phyloP scores from a whole-genome alignment of 2,329 filamentous ascomycete species.

The Xylariaceae sp. region DNA sequence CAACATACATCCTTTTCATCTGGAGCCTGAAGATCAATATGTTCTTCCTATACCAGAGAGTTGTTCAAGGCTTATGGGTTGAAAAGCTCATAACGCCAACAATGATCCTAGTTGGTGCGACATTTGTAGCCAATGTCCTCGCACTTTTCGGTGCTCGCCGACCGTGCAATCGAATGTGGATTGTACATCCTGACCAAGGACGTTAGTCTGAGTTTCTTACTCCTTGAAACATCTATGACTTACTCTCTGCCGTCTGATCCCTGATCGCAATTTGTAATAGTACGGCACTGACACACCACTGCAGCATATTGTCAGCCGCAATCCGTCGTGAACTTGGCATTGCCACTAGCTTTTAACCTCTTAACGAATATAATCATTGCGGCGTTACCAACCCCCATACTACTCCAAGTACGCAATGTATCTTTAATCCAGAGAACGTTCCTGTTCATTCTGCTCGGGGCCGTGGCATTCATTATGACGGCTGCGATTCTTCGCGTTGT shows the following conservation, averaged over 20 bases:
- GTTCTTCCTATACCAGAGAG: conserved; percentile 38
- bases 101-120: conserved; percentile 24
- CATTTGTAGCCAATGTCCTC: background rate
- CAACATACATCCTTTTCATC: conserved; percentile 35
- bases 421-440: background rate
- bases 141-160: background rate
- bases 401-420: background rate
- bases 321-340: background rate
- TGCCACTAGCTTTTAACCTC: conserved; percentile 3
- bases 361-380: conserved; percentile 1
- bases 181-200: conserved; percentile 6
- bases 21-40: conserved; percentile 43
- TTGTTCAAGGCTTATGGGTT: conserved; percentile 35
- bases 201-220: background rate
- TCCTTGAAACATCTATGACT: background rate
- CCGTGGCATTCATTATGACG: background rate
- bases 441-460: background rate
- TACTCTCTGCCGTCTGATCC: background rate
- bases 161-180: background rate
- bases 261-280: background rate
- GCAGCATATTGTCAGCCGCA: background rate
- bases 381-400: conserved; percentile 1
- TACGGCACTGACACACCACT: background rate
- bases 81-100: conserved; percentile 36
- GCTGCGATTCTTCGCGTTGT: background rate